Evolutionary conservation across 2,329 filamentous ascomycete genomes (phyloP).

Genomic region (Sporothrix brasiliensis): DNA sequence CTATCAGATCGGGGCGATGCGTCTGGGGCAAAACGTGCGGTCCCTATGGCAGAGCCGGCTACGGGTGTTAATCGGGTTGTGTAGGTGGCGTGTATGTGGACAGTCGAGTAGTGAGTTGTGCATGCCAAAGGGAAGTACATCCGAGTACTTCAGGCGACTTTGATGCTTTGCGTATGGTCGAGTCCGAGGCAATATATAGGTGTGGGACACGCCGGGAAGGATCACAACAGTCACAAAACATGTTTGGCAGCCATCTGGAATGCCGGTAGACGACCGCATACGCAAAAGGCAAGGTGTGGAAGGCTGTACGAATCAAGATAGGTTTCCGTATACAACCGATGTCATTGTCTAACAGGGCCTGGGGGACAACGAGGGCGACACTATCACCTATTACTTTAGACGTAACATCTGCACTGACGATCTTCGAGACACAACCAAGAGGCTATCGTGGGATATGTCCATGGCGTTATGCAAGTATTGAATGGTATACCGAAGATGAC

Average conservation of each 20-base stretch:
- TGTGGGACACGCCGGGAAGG: not conserved
- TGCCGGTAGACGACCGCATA: not conserved
- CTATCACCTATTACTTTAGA: no score
- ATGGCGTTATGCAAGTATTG: not conserved
- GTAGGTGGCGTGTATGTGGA: not conserved
- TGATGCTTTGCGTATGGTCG: not conserved
- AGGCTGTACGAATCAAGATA: not conserved
- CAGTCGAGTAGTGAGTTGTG: not conserved
- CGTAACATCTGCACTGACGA: not conserved
- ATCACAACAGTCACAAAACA: no score
- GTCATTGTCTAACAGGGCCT: not conserved
- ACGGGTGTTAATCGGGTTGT: not conserved
- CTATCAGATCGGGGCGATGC: not conserved
- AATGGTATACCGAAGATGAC: not conserved
- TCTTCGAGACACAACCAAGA: not conserved
- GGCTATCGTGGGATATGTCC: not conserved
- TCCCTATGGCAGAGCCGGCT: not conserved
- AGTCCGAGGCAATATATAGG: not conserved
- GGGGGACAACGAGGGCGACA: no score
- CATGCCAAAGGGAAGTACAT: not conserved
- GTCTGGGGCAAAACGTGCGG: not conserved
- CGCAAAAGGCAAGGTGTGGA: not conserved
- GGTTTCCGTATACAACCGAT: not conserved
- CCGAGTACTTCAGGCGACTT: not conserved
- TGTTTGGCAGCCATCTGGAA: constrained; percentile 2